Base-by-base conservation (phyloP, 108 stramenopile species). In the Pseudonitzschia multiseries region DNA sequence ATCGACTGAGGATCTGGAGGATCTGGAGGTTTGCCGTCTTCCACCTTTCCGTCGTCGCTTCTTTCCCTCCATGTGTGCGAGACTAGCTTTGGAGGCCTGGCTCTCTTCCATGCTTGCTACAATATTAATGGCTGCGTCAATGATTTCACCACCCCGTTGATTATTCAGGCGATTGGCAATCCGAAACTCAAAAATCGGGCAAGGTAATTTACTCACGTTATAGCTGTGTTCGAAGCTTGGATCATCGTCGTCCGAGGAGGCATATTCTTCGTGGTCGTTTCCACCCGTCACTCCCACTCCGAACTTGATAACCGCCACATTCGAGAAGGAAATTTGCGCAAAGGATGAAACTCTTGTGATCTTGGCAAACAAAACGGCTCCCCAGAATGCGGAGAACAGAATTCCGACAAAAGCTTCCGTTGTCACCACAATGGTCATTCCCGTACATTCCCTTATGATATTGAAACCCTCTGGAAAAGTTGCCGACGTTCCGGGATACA, bases 341-440 rank as follows among this genome's bases (percentile, higher is more conserved):
- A 79, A 73, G 63, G 79, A 78, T 21, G 79, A 61, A n/a, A 89
- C 71, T 21, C 92, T 75, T 21, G 86, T 75, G 43, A 93, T 74
- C 72, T 93, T 93, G 27, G 85, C 83, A 78, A 93, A 88, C n/a
- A 90, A 72, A 62, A 93, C 77, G 5, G 87, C 92, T 41, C 84
- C 86, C 42, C 82, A 84, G 51, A 90, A 80, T 43, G 80, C 81
- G 13, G 83, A 86, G 71, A 84, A 87, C 14, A 93, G 51, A 8
- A 93, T 78, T 0, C 92, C 92, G 9, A 85, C 70, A 70, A 93
- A 89, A 32, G 86, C 74, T 61, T 93, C 92, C 32, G 84, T 22
- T 12, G 89, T 79, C 22, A 70, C 65, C 4, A 93, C 31, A 51
- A 86, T 77, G 24, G 65, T 77, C 22, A 90, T 82, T 28, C 77